Evolutionary conservation across 257 asterid genomes (phyloP), one percentile per base, ranked within the genome.

Genomic region (Gentiana dahurica): DNA sequence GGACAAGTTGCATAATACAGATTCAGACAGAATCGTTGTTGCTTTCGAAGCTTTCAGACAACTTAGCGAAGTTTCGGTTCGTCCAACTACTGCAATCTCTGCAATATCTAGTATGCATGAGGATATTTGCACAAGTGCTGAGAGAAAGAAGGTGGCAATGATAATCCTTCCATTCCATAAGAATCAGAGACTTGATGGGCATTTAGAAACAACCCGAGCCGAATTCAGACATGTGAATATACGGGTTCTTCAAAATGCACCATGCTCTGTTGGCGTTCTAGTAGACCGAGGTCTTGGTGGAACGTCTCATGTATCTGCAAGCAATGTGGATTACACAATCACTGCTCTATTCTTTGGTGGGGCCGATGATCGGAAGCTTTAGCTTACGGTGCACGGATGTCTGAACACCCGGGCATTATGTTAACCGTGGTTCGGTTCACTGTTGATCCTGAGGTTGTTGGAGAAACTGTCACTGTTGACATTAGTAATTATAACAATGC

Each of bases 211-310:
- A 24, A 74, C 81, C 32, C 75, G 81, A 48, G 65, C 68, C 4
- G 81, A 80, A 1, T 69, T 71, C 45, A 66, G 77, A 48, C 46
- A 45, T 35, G 80, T 80, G 8, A 80, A 80, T 66, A 54, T 41
- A 11, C 64, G 59, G 69, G 86, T 77, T 59, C 78, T 80, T 10
- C 70, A 69, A 62, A 65, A 57, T 24, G 79, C 83, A 11, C 69
- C 79, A 2, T 78, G 88, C 62, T 75, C 80, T 1, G 82, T 78
- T 24, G 85, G 75, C 3, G 71, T 81, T n/a, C 68, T 81, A 4
- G 76, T 81, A 2, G 88, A 81, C 36, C 82, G 85, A 1, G 88
- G 85, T 13, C 84, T 81, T 2, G 88, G 88, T 6, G 88, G 85
- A 24, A 58, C 64, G 12, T 34, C 82, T 4, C 88, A 81, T 37